Evolutionary conservation across 768 basidiomycete species (phyloP).

Genomic region (Cyclocybe cylindracea): DNA sequence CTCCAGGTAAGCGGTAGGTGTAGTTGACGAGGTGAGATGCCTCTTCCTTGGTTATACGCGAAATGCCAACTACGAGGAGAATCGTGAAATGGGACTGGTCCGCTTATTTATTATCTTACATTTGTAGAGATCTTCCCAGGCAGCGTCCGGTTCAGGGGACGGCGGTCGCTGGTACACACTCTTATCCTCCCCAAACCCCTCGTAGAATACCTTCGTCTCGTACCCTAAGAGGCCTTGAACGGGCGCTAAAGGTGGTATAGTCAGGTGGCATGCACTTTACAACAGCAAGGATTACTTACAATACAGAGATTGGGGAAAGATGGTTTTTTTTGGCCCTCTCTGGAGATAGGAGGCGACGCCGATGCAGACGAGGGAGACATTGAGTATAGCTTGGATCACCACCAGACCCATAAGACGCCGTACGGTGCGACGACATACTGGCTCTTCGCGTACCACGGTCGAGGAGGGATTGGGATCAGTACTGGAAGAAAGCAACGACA

Average conservation of each 20-base stretch:
- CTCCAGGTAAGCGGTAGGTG: slow-evolving; percentile 22
- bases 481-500: background rate
- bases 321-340: too few species aligned
- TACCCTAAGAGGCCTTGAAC: slow-evolving; percentile 18
- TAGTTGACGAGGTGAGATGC: slow-evolving; percentile 20
- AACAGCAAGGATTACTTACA: too few species aligned
- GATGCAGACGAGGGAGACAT: too few species aligned
- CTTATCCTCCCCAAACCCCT: slow-evolving; percentile 16
- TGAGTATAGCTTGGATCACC: background rate
- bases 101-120: slow-evolving; percentile 10
- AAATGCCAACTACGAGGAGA: slow-evolving; percentile 8
- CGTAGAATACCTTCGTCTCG: slow-evolving; percentile 20
- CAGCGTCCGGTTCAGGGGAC: slow-evolving; percentile 20
- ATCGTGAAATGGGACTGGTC: background rate
- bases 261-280: too few species aligned
- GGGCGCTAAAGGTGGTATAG: slow-evolving; percentile 14
- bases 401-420: background rate
- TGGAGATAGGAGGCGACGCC: too few species aligned
- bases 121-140: slow-evolving; percentile 24
- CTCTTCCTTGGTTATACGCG: slow-evolving; percentile 20
- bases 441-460: background rate
- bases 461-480: background rate
- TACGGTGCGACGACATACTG: background rate
- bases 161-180: slow-evolving; percentile 14
- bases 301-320: too few species aligned